phyloP scores from a whole-genome alignment of 169 alveolate genomes.

The Cryptosporidium baileyi region DNA sequence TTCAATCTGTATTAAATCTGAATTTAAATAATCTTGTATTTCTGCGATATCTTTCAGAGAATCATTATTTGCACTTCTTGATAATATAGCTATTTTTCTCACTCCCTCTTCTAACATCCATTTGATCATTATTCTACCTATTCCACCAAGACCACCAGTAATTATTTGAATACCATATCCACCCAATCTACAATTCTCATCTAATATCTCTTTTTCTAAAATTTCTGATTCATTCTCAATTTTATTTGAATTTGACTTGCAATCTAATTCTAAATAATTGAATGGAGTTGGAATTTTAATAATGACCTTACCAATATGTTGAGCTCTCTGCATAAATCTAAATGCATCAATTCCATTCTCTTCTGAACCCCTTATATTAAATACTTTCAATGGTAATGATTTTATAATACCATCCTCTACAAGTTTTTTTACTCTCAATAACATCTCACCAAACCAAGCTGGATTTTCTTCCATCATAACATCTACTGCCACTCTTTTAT shows the following conservation, averaged over 20 bases:
- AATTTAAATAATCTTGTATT: background rate
- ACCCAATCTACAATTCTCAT: constrained; percentile 1
- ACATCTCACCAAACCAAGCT: constrained; percentile 70
- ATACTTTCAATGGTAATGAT: constrained; percentile 63
- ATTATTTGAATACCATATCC: constrained; percentile 6
- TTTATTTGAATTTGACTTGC: background rate
- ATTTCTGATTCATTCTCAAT: background rate
- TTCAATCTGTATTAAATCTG: background rate
- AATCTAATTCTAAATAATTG: too few species aligned
- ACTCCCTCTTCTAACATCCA: background rate
- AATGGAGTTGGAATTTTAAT: constrained; percentile 67
- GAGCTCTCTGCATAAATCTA: constrained; percentile 74
- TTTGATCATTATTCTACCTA: constrained; percentile 59
- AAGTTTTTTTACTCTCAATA: constrained; percentile 30
- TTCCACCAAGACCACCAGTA: constrained; percentile 70
- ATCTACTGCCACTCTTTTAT: constrained; percentile 72
- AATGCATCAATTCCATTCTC: constrained; percentile 74
- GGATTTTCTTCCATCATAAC: constrained; percentile 73
- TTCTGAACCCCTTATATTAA: constrained; percentile 25
- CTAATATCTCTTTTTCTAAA: background rate
- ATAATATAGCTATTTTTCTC: background rate
- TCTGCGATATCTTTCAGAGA: background rate
- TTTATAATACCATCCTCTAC: constrained; percentile 30
- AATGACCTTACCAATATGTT: constrained; percentile 75
- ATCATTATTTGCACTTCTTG: background rate